A percentile compares a stretch with the other conserved stretches of the same genome.
phyloP scores from a whole-genome alignment of 768 basidiomycete genomes.

The Amanita polypyramis region DNA sequence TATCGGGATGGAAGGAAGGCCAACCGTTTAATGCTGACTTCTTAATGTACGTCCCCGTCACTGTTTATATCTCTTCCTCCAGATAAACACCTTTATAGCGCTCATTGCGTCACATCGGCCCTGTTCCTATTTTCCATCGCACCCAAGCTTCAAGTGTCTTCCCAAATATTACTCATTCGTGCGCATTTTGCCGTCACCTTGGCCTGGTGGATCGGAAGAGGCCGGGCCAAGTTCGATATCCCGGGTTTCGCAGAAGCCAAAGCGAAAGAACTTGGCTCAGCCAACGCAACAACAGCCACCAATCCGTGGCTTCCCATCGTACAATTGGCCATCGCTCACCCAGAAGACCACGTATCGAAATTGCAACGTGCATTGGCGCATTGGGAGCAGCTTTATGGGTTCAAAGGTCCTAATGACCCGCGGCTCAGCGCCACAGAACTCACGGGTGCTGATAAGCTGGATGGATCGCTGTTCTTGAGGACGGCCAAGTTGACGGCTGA shows the following conservation, averaged over 20 bases:
- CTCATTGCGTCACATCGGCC: slow-evolving; percentile 49
- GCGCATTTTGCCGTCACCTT: slow-evolving; percentile 39
- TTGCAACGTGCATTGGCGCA: slow-evolving; percentile 45
- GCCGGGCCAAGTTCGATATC: slow-evolving; percentile 37
- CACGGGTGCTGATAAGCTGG: slow-evolving; percentile 34
- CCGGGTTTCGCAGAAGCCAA: slow-evolving; percentile 24
- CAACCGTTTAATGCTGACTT: slow-evolving; percentile 35
- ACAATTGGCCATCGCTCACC: slow-evolving; percentile 39
- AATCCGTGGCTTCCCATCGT: slow-evolving; percentile 52
- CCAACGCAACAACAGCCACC: slow-evolving; percentile 16
- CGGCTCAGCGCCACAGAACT: slow-evolving; percentile 19
- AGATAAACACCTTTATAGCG: slow-evolving; percentile 20
- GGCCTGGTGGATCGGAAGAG: slow-evolving; percentile 41
- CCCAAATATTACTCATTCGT: slow-evolving; percentile 36
- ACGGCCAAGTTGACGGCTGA: slow-evolving; percentile 37
- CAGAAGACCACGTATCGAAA: slow-evolving; percentile 40
- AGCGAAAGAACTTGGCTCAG: background rate
- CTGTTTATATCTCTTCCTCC: background rate
- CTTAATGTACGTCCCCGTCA: slow-evolving; percentile 26
- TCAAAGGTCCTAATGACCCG: slow-evolving; percentile 12
- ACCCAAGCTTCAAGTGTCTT: slow-evolving; percentile 20
- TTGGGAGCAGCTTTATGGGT: slow-evolving; percentile 35
- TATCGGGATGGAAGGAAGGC: slow-evolving; percentile 15
- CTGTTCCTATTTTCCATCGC: slow-evolving; percentile 39
- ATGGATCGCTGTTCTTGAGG: slow-evolving; percentile 50